Percentiles rank a stretch among this genome's conserved stretches.
phyloP scores from a whole-genome alignment of 139 green algal species.

The Monoraphidium neglectum region DNA sequence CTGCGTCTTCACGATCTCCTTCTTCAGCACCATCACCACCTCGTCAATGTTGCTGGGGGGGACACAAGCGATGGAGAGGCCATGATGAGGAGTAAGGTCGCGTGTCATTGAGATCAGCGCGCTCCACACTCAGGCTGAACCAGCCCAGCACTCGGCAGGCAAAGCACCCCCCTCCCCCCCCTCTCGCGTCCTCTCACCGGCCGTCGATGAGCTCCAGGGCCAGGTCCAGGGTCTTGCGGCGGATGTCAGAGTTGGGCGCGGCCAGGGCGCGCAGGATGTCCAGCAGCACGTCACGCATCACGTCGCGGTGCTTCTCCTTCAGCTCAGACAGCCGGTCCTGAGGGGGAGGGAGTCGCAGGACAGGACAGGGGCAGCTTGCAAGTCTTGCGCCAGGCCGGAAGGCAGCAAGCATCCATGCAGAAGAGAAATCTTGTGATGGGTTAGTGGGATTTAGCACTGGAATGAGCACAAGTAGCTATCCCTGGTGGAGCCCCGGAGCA shows the following conservation, averaged over 20 bases:
- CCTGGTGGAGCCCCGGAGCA: too few relatives aligned
- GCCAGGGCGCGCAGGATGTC: slow-evolving; percentile 93
- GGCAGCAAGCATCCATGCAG: neutral
- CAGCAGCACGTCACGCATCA: slow-evolving; percentile 95
- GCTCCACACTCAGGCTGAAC: too few relatives aligned
- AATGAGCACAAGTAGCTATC: too few relatives aligned
- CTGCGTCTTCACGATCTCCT: slow-evolving; percentile 97
- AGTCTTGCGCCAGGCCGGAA: too few relatives aligned
- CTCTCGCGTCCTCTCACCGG: slow-evolving; percentile 91
- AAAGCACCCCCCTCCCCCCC: slow-evolving; percentile 67
- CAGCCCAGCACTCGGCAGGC: too few relatives aligned
- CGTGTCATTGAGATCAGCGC: too few relatives aligned
- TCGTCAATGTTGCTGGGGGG: slow-evolving; percentile 61
- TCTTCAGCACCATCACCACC: slow-evolving; percentile 95
- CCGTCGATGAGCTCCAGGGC: slow-evolving; percentile 92
- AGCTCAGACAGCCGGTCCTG: slow-evolving; percentile 67
- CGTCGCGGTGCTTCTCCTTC: slow-evolving; percentile 72
- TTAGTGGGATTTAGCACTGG: slow-evolving; percentile 4
- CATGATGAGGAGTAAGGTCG: too few relatives aligned
- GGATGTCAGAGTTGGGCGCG: slow-evolving; percentile 93
- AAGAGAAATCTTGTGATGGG: neutral
- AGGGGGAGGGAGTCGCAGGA: too few relatives aligned
- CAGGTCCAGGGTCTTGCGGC: slow-evolving; percentile 94
- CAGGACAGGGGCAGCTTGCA: too few relatives aligned
- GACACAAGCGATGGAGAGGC: too few relatives aligned